Base-by-base conservation (phyloP, 495 filamentous ascomycete genomes). In the Penicillium tannophilum region DNA sequence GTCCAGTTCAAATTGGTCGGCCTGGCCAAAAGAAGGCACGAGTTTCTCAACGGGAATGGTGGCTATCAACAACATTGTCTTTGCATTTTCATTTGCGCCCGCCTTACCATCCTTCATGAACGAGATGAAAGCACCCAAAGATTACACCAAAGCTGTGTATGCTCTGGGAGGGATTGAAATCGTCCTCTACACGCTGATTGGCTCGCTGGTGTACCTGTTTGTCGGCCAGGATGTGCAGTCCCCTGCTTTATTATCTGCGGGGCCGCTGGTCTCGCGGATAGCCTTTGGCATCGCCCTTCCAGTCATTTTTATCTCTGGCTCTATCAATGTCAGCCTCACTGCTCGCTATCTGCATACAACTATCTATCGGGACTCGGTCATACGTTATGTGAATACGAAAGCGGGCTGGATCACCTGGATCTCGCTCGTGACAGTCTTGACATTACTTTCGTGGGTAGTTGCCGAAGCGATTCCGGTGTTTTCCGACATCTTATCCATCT, bases 61-160 rank as follows among this genome's bases (percentile, higher is more conserved):
- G 31, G 88, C 89, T n/a, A 86, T 90, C 52, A 81, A 80, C 51
- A 89, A 90, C 76, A 88, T 90, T 46, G 77, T 86, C 54, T 87
- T 90, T 63, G 86, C 88, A 33, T 73, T 67, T 77, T 61, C 67
- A 39, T 88, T 82, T 63, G 87, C 72, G 72, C 85, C 78, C 64
- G 86, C 72, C 77, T 84, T 75, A 78, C 86, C 89, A 71, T 81
- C 75, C 30, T 88, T 90, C 72, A 87, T 88, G 75, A 79, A 84
- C 52, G 88, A 90, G 70, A 87, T 90, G 82, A 83, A 85, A 63
- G 83, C 83, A 1, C 87, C 86, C 0, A 61, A 64, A 31, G 82
- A 88, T 63, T 88, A 76, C 58, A 67, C 71, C 53, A 87, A 87
- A 72, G 79, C 86, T 6, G 79, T 89, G 50, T 76, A 75, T 54